These are phyloP conservation scores for Phytophthora foliorum DNA, from an alignment of 352 stramenopile genomes.

Conservation along the genomic window DNA sequence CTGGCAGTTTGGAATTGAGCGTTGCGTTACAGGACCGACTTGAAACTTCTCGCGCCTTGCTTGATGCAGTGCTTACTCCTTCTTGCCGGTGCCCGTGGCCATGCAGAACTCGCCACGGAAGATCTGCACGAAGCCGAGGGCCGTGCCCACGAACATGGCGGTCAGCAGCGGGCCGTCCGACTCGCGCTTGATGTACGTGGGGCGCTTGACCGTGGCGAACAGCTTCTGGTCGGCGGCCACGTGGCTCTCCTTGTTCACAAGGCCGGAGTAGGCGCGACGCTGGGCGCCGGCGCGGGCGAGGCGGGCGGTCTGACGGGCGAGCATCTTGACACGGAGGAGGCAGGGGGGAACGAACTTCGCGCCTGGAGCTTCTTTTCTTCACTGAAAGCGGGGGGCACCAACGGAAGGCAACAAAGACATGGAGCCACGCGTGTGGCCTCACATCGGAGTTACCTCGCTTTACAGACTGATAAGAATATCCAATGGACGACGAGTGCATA, in stretches of 20 bases:
- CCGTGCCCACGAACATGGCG: constrained; percentile 53
- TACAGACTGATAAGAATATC: neutral
- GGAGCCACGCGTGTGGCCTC: constrained; percentile 11
- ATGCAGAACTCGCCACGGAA: constrained; percentile 78
- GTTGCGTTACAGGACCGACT: neutral
- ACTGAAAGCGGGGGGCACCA: constrained; percentile 29
- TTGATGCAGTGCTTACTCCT: constrained; percentile 54
- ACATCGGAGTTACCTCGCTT: neutral
- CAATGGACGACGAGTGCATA: no score
- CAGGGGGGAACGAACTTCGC: constrained; percentile 26
- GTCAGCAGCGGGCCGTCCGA: constrained; percentile 59
- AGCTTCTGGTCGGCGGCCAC: constrained; percentile 72
- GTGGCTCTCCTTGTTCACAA: constrained; percentile 80
- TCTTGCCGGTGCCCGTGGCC: constrained; percentile 74
- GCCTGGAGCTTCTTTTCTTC: constrained; percentile 37
- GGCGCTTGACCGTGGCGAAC: constrained; percentile 65
- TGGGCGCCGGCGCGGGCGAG: constrained; percentile 41
- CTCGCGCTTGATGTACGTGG: constrained; percentile 74
- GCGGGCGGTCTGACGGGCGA: constrained; percentile 64
- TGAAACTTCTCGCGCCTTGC: neutral
- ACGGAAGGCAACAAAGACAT: constrained; percentile 30
- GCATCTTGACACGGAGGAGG: constrained; percentile 44
- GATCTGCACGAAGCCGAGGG: constrained; percentile 66
- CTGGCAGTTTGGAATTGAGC: constrained; percentile 12
- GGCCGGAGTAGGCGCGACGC: constrained; percentile 58